These are phyloP conservation scores for Clarireedia hainanense DNA, from an alignment of 2,329 filamentous ascomycete genomes.

Conservation along the genomic window DNA sequence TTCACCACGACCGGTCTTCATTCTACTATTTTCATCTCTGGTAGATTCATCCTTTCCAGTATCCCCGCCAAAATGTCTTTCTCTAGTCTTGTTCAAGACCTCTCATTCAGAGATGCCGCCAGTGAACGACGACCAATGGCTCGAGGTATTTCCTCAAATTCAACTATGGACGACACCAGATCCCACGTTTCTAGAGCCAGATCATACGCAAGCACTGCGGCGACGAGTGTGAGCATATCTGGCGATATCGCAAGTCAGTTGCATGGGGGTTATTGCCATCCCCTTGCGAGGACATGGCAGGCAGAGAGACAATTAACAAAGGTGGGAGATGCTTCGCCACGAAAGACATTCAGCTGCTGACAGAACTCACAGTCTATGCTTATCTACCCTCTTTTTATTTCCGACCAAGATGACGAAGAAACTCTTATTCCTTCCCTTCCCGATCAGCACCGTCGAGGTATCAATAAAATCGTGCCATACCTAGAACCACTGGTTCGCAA, in stretches of 20 bases:
- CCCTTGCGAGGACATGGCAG: conserved; percentile 73
- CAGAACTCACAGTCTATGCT: conserved; percentile 70
- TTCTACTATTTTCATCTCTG: background rate
- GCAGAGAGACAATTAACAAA: conserved; percentile 79
- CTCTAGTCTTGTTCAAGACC: conserved; percentile 58
- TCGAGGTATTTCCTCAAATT: conserved; percentile 36
- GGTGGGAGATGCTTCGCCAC: conserved; percentile 38
- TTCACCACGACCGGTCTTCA: background rate
- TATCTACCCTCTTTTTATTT: conserved; percentile 95
- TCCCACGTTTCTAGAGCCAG: conserved; percentile 56
- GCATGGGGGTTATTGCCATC: conserved; percentile 76
- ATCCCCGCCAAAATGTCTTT: conserved; percentile 45
- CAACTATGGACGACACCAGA: conserved; percentile 48
- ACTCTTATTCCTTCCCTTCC: conserved; percentile 83
- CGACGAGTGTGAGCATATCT: conserved; percentile 61
- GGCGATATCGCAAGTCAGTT: conserved; percentile 77
- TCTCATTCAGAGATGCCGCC: conserved; percentile 49
- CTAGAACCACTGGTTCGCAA: conserved; percentile 81
- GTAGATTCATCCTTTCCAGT: background rate
- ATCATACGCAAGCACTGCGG: conserved; percentile 59
- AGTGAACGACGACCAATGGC: conserved; percentile 38
- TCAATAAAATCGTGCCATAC: conserved; percentile 80
- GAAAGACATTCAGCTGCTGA: conserved; percentile 12
- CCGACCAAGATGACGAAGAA: conserved; percentile 89
- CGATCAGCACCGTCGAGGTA: conserved; percentile 77